Evolutionary conservation across 192 early-diverging fungal genomes (phyloP).

Genomic region (Phycomyces nitens): DNA sequence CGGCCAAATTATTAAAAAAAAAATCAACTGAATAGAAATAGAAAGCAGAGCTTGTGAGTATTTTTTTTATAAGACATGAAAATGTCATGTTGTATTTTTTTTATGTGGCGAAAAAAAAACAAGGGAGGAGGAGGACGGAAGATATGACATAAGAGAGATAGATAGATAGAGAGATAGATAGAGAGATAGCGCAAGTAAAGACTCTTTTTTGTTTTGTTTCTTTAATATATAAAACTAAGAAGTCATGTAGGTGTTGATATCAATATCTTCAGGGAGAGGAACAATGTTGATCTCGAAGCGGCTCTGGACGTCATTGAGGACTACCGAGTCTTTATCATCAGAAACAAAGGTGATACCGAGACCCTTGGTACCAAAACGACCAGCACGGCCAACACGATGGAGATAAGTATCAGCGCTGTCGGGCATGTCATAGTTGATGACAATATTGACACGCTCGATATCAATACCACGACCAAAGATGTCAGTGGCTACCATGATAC

Average conservation of each 20-base stretch:
- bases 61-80: neutral
- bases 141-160: neutral
- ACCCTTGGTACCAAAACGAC: slow-evolving; percentile 99
- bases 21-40: too few species aligned
- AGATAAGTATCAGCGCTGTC: slow-evolving; percentile 87
- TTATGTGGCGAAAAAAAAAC: neutral
- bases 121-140: neutral
- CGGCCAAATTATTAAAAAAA: too few species aligned
- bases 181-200: too few species aligned
- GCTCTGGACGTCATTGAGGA: slow-evolving; percentile 84
- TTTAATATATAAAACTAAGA: slow-evolving; percentile 22
- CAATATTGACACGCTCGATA: slow-evolving; percentile 97
- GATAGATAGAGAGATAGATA: too few species aligned
- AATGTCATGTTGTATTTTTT: neutral
- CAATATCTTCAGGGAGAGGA: slow-evolving; percentile 83
- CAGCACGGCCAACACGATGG: slow-evolving; percentile 97
- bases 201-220: too few species aligned
- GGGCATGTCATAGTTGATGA: slow-evolving; percentile 98
- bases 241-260: slow-evolving; percentile 71
- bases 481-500: slow-evolving; percentile 97
- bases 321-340: slow-evolving; percentile 70
- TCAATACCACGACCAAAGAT: slow-evolving; percentile 98
- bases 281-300: slow-evolving; percentile 95
- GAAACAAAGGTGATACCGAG: slow-evolving; percentile 92
- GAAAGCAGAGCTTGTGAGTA: too few species aligned